These are phyloP conservation scores for Aspergillus felis DNA, from an alignment of 2,329 filamentous ascomycete genomes.

Conservation along the genomic window DNA sequence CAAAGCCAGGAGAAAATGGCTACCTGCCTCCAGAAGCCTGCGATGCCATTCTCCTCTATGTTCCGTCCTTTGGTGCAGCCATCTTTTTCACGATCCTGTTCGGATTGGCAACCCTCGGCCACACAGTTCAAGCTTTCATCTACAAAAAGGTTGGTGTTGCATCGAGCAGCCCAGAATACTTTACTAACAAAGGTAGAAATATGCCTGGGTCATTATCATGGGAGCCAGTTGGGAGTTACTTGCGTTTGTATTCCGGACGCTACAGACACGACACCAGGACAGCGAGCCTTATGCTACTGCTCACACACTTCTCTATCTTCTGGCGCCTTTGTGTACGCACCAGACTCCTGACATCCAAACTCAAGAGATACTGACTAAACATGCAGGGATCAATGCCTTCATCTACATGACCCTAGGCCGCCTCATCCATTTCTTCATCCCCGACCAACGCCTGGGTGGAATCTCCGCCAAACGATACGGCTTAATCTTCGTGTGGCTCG, in stretches of 20 bases:
- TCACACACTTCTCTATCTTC: constrained; percentile 43
- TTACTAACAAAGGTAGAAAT: constrained; percentile 23
- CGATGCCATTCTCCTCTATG: constrained; percentile 29
- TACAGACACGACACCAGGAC: constrained; percentile 41
- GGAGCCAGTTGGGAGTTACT: constrained; percentile 38
- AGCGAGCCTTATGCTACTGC: constrained; percentile 25
- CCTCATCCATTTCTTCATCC: constrained; percentile 45
- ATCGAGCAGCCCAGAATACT: background rate
- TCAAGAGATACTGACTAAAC: constrained; percentile 11
- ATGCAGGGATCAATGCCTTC: constrained; percentile 41
- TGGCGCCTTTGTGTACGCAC: constrained; percentile 36
- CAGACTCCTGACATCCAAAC: background rate
- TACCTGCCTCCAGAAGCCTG: constrained; percentile 36
- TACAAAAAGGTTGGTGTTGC: constrained; percentile 26
- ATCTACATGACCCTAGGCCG: constrained; percentile 46
- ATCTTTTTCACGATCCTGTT: constrained; percentile 32
- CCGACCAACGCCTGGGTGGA: constrained; percentile 33
- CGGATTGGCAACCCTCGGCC: constrained; percentile 24
- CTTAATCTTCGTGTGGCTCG: constrained; percentile 40
- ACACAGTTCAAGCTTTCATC: constrained; percentile 29
- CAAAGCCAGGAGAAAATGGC: constrained; percentile 33
- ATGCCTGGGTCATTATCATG: constrained; percentile 45
- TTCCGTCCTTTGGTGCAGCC: constrained; percentile 29
- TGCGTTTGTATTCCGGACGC: constrained; percentile 38
- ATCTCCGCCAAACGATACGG: constrained; percentile 38